These are phyloP conservation scores for Lentinula sp. DNA, from an alignment of 768 basidiomycete species.

Conservation along the genomic window DNA sequence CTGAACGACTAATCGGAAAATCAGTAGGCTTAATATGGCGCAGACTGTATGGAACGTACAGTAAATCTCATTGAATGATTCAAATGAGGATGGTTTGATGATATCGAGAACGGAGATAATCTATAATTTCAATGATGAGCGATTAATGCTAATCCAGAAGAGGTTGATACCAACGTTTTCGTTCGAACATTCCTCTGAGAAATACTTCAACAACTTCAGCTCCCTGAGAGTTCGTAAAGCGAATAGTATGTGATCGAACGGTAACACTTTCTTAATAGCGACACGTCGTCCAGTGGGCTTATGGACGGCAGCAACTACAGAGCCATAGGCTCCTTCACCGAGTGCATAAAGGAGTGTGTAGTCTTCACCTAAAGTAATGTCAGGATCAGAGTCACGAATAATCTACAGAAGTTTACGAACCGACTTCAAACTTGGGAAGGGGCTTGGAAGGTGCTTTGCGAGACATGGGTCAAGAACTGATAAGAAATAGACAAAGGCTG, in stretches of 20 bases:
- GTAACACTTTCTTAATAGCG: slow-evolving; percentile 93
- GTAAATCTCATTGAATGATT: slow-evolving; percentile 85
- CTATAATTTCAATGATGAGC: slow-evolving; percentile 28
- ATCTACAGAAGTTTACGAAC: slow-evolving; percentile 22
- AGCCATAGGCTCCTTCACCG: slow-evolving; percentile 87
- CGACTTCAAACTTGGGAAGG: slow-evolving; percentile 69
- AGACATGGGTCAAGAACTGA: slow-evolving; percentile 32
- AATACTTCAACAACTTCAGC: slow-evolving; percentile 84
- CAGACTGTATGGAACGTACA: slow-evolving; percentile 32
- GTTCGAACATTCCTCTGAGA: slow-evolving; percentile 72
- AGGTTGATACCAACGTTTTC: slow-evolving; percentile 54
- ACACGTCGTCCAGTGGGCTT: slow-evolving; percentile 77
- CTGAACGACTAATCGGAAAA: slow-evolving; percentile 52
- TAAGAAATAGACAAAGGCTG: neutral
- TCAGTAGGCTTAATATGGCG: neutral
- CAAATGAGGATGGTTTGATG: slow-evolving; percentile 69
- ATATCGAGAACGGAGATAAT: slow-evolving; percentile 93
- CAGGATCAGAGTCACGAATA: neutral
- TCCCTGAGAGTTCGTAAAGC: slow-evolving; percentile 86
- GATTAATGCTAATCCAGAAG: neutral
- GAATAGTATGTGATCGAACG: slow-evolving; percentile 92
- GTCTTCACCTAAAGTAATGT: slow-evolving; percentile 45
- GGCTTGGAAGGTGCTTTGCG: slow-evolving; percentile 54
- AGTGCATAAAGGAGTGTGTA: slow-evolving; percentile 71
- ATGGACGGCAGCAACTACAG: slow-evolving; percentile 85